These are phyloP conservation scores for Paramecium octaurelia DNA, from an alignment of 73 alveolate genomes.

Conservation along the genomic window DNA sequence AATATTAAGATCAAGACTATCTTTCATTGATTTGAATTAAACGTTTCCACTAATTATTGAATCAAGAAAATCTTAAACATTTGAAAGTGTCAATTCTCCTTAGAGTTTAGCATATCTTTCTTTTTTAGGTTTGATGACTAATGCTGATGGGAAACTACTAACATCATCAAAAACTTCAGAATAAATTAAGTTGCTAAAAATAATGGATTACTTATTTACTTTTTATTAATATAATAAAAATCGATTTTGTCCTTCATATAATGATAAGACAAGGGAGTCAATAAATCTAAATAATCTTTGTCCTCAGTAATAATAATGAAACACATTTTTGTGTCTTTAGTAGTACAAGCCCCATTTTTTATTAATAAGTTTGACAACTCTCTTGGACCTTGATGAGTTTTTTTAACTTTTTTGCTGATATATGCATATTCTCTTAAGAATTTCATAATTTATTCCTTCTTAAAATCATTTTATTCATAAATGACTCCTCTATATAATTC, in stretches of 20 bases:
- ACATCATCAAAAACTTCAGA: conserved; percentile 37
- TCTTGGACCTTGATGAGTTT: conserved; percentile 22
- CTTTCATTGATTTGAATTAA: neutral
- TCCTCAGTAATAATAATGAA: conserved; percentile 67
- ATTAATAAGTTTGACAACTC: conserved; percentile 62
- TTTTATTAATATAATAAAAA: neutral
- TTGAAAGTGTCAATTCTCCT: neutral
- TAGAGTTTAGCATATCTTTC: conserved; percentile 20
- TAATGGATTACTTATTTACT: neutral
- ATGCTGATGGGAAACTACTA: neutral
- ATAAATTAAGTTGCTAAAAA: neutral
- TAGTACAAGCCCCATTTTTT: conserved; percentile 70
- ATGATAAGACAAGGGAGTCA: neutral
- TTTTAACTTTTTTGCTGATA: conserved; percentile 46
- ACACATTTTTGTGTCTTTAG: conserved; percentile 70
- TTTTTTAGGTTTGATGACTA: conserved; percentile 30
- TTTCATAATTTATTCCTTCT: conserved; percentile 82
- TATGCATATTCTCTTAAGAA: conserved; percentile 92
- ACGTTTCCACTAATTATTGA: conserved; percentile 19
- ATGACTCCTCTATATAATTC: conserved; percentile 70
- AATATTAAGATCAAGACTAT: neutral
- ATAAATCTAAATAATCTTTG: neutral
- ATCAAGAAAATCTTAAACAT: neutral
- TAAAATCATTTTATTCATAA: conserved; percentile 80
- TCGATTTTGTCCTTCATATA: neutral